phyloP scores from a whole-genome alignment of 2,329 filamentous ascomycete species.

The Trichoderma endophyticum region DNA sequence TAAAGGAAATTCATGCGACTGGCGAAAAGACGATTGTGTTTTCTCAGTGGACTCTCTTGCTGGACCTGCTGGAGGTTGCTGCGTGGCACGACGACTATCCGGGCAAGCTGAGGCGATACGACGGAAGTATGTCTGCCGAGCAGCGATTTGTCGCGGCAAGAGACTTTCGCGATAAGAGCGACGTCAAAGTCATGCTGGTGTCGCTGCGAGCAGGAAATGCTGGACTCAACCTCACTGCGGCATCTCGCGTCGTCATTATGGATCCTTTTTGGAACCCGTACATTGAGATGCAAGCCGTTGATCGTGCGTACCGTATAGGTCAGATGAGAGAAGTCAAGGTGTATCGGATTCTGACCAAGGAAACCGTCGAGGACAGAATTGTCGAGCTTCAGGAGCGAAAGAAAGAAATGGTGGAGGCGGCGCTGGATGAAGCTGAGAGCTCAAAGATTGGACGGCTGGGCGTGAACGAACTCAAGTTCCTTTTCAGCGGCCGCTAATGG shows the following conservation, averaged over 20 bases:
- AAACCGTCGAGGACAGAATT: conserved; percentile 87
- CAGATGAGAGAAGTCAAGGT: conserved; percentile 72
- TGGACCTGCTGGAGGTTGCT: conserved; percentile 71
- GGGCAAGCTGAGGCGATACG: conserved; percentile 67
- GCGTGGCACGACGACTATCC: conserved; percentile 59
- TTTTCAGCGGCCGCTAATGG: conserved; percentile 48
- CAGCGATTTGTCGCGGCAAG: conserved; percentile 67
- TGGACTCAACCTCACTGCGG: conserved; percentile 79
- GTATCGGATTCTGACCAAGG: conserved; percentile 71
- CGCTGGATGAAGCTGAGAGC: conserved; percentile 72
- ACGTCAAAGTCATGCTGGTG: conserved; percentile 73
- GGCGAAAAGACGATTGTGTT: conserved; percentile 72
- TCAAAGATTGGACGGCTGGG: conserved; percentile 65
- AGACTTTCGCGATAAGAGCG: conserved; percentile 60
- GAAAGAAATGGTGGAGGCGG: conserved; percentile 70
- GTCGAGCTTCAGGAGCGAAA: conserved; percentile 75
- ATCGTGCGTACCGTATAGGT: conserved; percentile 84
- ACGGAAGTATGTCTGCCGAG: conserved; percentile 71
- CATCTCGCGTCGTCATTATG: conserved; percentile 82
- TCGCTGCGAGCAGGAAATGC: conserved; percentile 79
- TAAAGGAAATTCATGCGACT: conserved; percentile 61
- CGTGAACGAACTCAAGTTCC: conserved; percentile 63
- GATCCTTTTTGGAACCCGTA: conserved; percentile 96
- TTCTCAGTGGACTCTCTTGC: conserved; percentile 73
- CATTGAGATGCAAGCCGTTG: conserved; percentile 88